Conservation (phyloP, 2,329 filamentous ascomycete genomes). For the Fusarium miscanthi region DNA sequence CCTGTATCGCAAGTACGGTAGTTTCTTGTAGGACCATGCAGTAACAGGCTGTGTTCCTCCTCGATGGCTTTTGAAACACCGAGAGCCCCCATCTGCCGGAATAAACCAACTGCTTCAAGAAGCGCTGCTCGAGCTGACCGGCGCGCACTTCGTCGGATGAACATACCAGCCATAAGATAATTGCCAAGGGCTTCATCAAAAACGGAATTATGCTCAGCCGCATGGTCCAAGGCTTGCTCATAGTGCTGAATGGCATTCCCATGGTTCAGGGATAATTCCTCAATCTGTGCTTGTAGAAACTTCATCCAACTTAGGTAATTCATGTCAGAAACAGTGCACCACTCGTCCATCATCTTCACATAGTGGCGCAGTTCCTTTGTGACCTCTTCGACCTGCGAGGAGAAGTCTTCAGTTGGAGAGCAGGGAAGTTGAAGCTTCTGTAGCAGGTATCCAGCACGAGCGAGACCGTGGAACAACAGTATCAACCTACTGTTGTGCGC, state of each 20-base stretch:
- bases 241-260: constrained; percentile 71
- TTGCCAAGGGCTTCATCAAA: constrained; percentile 80
- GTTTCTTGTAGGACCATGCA: constrained; percentile 70
- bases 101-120: constrained; percentile 74
- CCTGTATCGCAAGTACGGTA: constrained; percentile 70
- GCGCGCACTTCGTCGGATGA: constrained; percentile 72
- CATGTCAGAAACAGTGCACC: constrained; percentile 71
- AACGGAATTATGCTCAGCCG: constrained; percentile 71
- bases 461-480: constrained; percentile 69
- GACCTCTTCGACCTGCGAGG: constrained; percentile 58
- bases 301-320: constrained; percentile 79
- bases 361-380: constrained; percentile 65
- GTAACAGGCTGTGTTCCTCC: constrained; percentile 73
- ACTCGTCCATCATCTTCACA: constrained; percentile 71
- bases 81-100: constrained; percentile 74
- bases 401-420: constrained; percentile 55
- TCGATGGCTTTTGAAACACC: constrained; percentile 77
- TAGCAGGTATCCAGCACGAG: constrained; percentile 64
- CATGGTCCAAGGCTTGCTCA: constrained; percentile 78
- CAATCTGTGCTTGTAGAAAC: constrained; percentile 74
- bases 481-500: constrained; percentile 67
- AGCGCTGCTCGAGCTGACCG: constrained; percentile 77
- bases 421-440: constrained; percentile 61
- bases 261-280: constrained; percentile 69
- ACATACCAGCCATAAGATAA: constrained; percentile 78